A percentile compares a stretch with the other conserved stretches of the same genome.
These are phyloP conservation scores for Knoxdaviesia capensis DNA, from an alignment of 2,329 filamentous ascomycete genomes.

Conservation along the genomic window DNA sequence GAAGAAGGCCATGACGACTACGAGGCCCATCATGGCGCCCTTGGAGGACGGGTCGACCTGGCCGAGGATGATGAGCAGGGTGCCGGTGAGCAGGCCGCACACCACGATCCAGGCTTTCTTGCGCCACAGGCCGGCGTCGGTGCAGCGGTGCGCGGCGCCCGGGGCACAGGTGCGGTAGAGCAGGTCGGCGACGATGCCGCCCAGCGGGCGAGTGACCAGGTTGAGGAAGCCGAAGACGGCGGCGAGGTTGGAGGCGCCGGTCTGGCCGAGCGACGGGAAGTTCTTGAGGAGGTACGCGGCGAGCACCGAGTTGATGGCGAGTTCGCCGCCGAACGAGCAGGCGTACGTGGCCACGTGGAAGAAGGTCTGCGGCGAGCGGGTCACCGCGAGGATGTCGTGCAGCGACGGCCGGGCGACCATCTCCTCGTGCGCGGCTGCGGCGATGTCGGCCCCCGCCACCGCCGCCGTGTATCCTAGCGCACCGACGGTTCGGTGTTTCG, in stretches of 20 bases:
- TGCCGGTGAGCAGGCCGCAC: conserved; percentile 41
- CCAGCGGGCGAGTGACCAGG: conserved; percentile 43
- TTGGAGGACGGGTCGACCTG: conserved; percentile 39
- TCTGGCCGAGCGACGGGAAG: conserved; percentile 36
- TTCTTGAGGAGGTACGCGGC: conserved; percentile 37
- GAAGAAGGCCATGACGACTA: conserved; percentile 64
- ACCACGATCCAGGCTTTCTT: conserved; percentile 24
- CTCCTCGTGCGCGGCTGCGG: conserved; percentile 11
- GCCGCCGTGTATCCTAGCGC: too few species aligned
- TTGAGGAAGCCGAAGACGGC: conserved; percentile 61
- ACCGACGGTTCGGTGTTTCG: too few species aligned
- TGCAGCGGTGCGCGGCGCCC: conserved; percentile 8
- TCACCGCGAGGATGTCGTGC: conserved; percentile 21
- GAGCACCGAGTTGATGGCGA: conserved; percentile 40
- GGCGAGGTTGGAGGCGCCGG: conserved; percentile 38
- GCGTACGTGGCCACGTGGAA: conserved; percentile 36
- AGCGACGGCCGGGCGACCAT: conserved; percentile 34
- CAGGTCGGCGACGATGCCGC: conserved; percentile 34
- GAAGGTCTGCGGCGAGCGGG: conserved; percentile 31
- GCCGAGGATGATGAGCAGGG: conserved; percentile 40
- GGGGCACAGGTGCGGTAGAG: conserved; percentile 15
- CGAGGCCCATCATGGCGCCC: conserved; percentile 52
- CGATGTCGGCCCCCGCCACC: too few species aligned
- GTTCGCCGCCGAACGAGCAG: conserved; percentile 42
- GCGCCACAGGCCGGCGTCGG: conserved; percentile 13